Conservation (phyloP, 2,329 filamentous ascomycete species). For the Tothia fuscella region DNA sequence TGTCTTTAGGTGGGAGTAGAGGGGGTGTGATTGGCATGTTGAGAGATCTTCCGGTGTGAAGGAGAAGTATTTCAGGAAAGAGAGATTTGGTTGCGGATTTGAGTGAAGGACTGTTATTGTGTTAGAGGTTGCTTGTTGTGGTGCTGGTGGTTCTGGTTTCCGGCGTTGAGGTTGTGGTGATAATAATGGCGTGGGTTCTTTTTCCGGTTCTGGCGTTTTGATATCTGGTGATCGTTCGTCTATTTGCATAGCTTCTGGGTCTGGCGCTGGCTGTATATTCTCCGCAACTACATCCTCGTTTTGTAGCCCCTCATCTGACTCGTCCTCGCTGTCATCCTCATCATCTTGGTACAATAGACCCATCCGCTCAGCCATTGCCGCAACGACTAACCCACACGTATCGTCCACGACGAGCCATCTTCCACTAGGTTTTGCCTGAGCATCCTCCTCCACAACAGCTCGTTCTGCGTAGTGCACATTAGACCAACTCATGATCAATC, state of each 20-base stretch:
- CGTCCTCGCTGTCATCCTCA: conserved; percentile 14
- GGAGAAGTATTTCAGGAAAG: conserved; percentile 77
- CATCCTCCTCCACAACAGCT: conserved; percentile 8
- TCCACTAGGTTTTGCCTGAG: conserved; percentile 11
- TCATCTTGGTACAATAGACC: conserved; percentile 53
- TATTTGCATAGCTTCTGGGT: neutral
- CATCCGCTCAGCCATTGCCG: conserved; percentile 80
- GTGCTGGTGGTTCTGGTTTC: conserved; percentile 18
- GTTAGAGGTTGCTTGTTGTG: conserved; percentile 47
- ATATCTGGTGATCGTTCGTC: conserved; percentile 12
- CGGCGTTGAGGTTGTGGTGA: conserved; percentile 16
- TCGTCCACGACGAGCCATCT: conserved; percentile 81
- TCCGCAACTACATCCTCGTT: conserved; percentile 15
- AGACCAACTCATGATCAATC: conserved; percentile 73
- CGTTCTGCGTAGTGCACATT: conserved; percentile 60
- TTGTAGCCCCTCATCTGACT: conserved; percentile 29
- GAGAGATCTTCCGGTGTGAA: conserved; percentile 56
- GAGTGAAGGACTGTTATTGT: conserved; percentile 71
- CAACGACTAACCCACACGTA: conserved; percentile 69
- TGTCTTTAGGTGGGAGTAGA: conserved; percentile 68
- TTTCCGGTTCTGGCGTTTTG: neutral
- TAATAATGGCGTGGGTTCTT: conserved; percentile 6
- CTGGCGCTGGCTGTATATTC: conserved; percentile 15
- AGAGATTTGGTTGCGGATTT: conserved; percentile 78
- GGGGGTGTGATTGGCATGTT: conserved; percentile 61